A percentile compares a stretch with the other conserved stretches of the same genome.
Evolutionary conservation across 2,329 filamentous ascomycete species (phyloP).

Genomic region (Penicillium psychrosexuale): DNA sequence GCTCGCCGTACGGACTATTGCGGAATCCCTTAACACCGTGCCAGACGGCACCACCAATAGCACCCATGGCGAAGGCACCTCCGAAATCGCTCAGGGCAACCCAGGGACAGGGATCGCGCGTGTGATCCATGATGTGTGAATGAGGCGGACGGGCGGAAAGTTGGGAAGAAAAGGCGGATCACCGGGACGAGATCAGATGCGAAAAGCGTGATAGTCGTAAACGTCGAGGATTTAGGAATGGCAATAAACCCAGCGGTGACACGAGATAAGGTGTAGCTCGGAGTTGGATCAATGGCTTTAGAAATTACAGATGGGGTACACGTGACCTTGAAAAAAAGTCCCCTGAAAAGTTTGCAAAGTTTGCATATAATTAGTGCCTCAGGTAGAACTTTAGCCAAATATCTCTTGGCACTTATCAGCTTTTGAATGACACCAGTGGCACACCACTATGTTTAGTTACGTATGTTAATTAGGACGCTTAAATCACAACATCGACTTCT

Average conservation of each 20-base stretch:
- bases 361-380: not conserved
- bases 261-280: not conserved
- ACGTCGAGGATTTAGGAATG: not conserved
- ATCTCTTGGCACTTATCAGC: too few species aligned
- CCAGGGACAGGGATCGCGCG: conserved; percentile 94
- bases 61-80: conserved; percentile 94
- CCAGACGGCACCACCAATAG: conserved; percentile 82
- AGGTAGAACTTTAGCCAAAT: not conserved
- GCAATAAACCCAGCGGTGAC: not conserved
- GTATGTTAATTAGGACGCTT: too few species aligned
- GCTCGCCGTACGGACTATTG: conserved; percentile 87
- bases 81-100: conserved; percentile 97
- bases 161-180: not conserved
- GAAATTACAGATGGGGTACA: not conserved
- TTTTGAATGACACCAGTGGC: too few species aligned
- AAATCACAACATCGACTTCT: too few species aligned
- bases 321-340: not conserved
- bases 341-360: not conserved
- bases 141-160: not conserved
- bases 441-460: too few species aligned
- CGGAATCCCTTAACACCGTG: conserved; percentile 94
- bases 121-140: conserved; percentile 73
- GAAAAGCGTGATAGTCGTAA: not conserved
- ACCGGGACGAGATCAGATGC: not conserved
- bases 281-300: not conserved